Evolutionary conservation across 129 eudicot genomes (phyloP).

Genomic region (Erigeron canadensis): DNA sequence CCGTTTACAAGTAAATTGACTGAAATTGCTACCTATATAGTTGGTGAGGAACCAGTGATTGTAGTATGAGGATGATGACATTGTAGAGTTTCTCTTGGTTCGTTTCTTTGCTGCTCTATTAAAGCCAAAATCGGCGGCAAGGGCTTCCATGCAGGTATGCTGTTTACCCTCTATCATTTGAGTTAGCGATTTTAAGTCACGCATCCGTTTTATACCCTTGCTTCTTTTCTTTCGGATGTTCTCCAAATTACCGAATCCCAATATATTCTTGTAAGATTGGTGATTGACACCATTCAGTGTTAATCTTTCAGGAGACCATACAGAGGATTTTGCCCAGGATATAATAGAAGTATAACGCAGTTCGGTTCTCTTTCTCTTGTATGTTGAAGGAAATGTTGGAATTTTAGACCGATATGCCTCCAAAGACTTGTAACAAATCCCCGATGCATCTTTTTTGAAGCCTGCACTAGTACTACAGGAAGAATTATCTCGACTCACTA

Average conservation of each 20-base stretch:
- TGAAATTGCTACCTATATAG: conserved; percentile 23
- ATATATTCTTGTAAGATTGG: conserved; percentile 26
- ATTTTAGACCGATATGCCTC: conserved; percentile 35
- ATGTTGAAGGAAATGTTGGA: conserved; percentile 47
- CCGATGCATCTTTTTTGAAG: conserved; percentile 28
- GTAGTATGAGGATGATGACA: conserved; percentile 25
- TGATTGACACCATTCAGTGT: conserved; percentile 17
- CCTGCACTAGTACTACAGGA: conserved; percentile 42
- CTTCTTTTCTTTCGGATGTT: conserved; percentile 52
- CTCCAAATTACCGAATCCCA: conserved; percentile 32
- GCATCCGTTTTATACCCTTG: conserved; percentile 48
- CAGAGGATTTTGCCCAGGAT: conserved; percentile 34
- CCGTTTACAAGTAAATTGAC: background rate
- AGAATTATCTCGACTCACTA: conserved; percentile 33
- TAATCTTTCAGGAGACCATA: conserved; percentile 22
- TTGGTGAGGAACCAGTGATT: conserved; percentile 26
- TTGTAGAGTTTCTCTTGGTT: conserved; percentile 47
- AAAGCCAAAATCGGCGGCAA: conserved; percentile 43
- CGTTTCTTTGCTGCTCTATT: conserved; percentile 55
- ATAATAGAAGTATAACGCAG: conserved; percentile 29
- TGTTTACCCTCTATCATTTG: conserved; percentile 40
- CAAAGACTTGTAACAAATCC: conserved; percentile 33
- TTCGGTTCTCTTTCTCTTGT: conserved; percentile 75
- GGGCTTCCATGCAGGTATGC: conserved; percentile 48
- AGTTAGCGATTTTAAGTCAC: conserved; percentile 46